Percentiles rank a stretch among this genome's conserved stretches.
These are phyloP conservation scores for Volutella citrinella DNA, from an alignment of 2,329 filamentous ascomycete species.

Conservation along the genomic window DNA sequence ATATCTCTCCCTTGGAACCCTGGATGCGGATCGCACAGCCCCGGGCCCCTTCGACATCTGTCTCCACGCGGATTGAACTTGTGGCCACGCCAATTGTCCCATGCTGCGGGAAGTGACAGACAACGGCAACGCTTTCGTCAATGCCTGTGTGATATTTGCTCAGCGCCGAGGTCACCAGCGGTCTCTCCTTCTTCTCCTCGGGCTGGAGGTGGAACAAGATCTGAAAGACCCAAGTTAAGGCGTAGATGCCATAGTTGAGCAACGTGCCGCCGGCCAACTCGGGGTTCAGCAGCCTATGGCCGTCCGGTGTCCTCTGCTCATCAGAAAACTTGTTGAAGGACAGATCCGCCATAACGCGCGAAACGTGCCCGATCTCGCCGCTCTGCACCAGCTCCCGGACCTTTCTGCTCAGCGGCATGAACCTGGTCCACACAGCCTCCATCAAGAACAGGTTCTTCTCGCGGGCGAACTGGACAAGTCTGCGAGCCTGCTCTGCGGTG, in stretches of 20 bases:
- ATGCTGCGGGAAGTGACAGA: constrained; percentile 4
- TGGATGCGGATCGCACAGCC: constrained; percentile 6
- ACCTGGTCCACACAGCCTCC: constrained; percentile 37
- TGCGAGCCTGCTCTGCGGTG: constrained; percentile 25
- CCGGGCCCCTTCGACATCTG: neutral
- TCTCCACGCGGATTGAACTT: constrained; percentile 2
- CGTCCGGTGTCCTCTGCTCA: constrained; percentile 45
- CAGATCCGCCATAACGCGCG: no score
- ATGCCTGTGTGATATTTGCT: constrained; percentile 5
- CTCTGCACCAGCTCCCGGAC: constrained; percentile 7
- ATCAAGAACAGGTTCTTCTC: constrained; percentile 32
- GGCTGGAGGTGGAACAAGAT: constrained; percentile 5
- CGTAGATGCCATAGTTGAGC: constrained; percentile 31
- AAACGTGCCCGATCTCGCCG: no score
- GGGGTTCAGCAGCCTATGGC: constrained; percentile 5
- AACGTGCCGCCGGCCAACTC: constrained; percentile 28
- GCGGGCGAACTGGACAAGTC: constrained; percentile 26
- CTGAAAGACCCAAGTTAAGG: constrained; percentile 20
- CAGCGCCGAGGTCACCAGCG: neutral
- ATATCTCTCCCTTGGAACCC: constrained; percentile 7
- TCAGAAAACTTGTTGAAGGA: constrained; percentile 58
- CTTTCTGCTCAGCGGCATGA: constrained; percentile 27
- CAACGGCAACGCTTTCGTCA: constrained; percentile 3
- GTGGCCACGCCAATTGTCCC: constrained; percentile 5
- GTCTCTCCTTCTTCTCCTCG: neutral